These are phyloP conservation scores for Dendryphion nanum DNA, from an alignment of 2,329 filamentous ascomycete genomes.

Conservation along the genomic window DNA sequence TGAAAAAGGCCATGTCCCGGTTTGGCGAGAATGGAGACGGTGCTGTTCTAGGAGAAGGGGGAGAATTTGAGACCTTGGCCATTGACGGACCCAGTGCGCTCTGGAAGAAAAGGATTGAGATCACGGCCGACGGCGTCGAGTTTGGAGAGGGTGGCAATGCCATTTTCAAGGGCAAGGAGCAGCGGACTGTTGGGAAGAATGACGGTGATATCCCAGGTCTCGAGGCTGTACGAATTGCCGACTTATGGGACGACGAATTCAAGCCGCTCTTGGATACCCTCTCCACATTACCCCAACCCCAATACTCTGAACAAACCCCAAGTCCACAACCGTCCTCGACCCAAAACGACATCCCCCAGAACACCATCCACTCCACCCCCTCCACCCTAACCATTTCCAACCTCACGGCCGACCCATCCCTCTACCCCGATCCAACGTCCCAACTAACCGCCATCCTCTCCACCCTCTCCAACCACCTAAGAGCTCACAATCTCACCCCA, in stretches of 20 bases:
- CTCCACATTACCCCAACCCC: neutral
- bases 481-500: constrained; percentile 21
- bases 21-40: constrained; percentile 68
- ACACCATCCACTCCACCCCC: constrained; percentile 17
- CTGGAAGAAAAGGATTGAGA: constrained; percentile 69
- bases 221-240: constrained; percentile 56
- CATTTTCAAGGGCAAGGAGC: constrained; percentile 64
- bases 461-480: constrained; percentile 28
- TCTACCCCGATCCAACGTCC: constrained; percentile 6
- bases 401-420: constrained; percentile 8
- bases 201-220: constrained; percentile 14
- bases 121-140: constrained; percentile 57
- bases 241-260: constrained; percentile 66
- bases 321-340: constrained; percentile 3
- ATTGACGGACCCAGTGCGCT: constrained; percentile 72
- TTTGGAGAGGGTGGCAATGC: constrained; percentile 73
- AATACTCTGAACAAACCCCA: neutral
- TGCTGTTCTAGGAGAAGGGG: constrained; percentile 84
- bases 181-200: constrained; percentile 53
- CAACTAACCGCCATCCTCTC: constrained; percentile 43
- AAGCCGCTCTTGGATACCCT: constrained; percentile 31
- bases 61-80: constrained; percentile 93
- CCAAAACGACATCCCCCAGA: neutral
- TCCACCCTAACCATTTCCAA: constrained; percentile 51
- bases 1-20: constrained; percentile 58